Percentiles rank a stretch among this genome's conserved stretches.
Conservation (phyloP, 2,329 filamentous ascomycete species). For the Cytospora leucostoma region DNA sequence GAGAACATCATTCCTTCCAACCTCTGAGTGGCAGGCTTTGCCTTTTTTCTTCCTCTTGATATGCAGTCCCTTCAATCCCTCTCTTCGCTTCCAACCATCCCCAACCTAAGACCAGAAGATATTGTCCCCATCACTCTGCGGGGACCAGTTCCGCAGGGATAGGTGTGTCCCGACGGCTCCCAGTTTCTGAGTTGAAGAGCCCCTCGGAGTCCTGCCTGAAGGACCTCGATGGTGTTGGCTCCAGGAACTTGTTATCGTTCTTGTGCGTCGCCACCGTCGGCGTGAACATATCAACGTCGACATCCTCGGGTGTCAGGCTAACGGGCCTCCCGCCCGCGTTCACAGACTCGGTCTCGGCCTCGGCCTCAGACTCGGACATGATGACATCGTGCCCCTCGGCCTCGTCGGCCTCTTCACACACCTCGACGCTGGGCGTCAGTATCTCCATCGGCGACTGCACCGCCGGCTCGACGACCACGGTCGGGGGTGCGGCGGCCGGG, state of each 20-base stretch:
- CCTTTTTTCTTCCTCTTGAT: not conserved
- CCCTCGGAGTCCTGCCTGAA: conserved; percentile 35
- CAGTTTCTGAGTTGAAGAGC: conserved; percentile 34
- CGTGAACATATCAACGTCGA: conserved; percentile 43
- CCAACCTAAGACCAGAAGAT: not conserved
- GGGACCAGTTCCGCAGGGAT: conserved; percentile 37
- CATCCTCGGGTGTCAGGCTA: conserved; percentile 34
- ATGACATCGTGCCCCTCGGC: conserved; percentile 44
- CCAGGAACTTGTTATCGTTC: conserved; percentile 14
- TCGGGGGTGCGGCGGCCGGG: not conserved
- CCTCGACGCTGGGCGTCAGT: conserved; percentile 46
- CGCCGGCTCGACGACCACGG: conserved; percentile 25
- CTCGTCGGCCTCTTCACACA: conserved; percentile 35
- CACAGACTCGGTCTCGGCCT: conserved; percentile 42
- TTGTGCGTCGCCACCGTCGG: conserved; percentile 37
- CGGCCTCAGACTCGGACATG: conserved; percentile 46
- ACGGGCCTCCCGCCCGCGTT: conserved; percentile 20
- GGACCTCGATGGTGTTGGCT: conserved; percentile 1
- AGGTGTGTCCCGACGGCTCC: conserved; percentile 39
- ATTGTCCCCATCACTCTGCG: not conserved
- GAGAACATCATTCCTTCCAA: not conserved
- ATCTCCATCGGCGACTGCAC: conserved; percentile 34
- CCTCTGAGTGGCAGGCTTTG: conserved; percentile 8
- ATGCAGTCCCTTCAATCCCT: not conserved
- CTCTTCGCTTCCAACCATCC: conserved; percentile 2